Evolutionary conservation across 441 rosid genomes (phyloP).

Genomic region (Arabidopsis hybrid): DNA sequence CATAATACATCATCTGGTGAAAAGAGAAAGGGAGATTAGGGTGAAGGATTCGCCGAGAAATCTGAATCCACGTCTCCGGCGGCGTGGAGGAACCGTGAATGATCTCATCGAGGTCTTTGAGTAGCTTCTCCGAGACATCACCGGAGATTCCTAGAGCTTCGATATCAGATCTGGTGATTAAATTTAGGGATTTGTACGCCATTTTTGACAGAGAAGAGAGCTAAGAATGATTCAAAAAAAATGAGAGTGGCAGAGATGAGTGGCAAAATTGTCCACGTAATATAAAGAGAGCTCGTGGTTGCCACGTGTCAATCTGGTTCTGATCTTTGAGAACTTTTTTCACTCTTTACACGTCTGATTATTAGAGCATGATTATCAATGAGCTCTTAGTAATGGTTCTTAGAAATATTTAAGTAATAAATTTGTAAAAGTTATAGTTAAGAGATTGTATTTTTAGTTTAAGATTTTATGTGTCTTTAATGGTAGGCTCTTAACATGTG

Average conservation of each 20-base stretch:
- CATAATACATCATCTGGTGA: conserved; percentile 84
- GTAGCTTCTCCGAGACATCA: conserved; percentile 49
- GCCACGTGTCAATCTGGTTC: conserved; percentile 19
- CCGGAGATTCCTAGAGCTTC: conserved; percentile 64
- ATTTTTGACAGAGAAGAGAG: conserved; percentile 21
- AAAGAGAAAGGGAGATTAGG: conserved; percentile 84
- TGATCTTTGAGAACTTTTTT: conserved; percentile 2
- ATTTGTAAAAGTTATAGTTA: no score
- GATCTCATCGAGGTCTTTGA: conserved; percentile 53
- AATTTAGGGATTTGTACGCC: conserved; percentile 57
- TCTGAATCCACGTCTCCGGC: conserved; percentile 65
- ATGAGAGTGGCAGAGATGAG: neutral
- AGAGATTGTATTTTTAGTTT: no score
- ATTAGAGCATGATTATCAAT: no score
- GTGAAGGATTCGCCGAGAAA: conserved; percentile 58
- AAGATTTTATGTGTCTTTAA: no score
- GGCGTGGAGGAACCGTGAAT: conserved; percentile 51
- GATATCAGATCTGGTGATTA: conserved; percentile 60
- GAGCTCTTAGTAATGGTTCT: no score
- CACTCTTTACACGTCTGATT: conserved; percentile 29
- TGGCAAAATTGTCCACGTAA: conserved; percentile 29
- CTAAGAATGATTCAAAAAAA: neutral
- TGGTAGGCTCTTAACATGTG: no score
- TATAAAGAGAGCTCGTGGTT: neutral
- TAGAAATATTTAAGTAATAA: no score